These are phyloP conservation scores for Macrotyloma uniflorum DNA, from an alignment of 306 rosid species.

Conservation along the genomic window DNA sequence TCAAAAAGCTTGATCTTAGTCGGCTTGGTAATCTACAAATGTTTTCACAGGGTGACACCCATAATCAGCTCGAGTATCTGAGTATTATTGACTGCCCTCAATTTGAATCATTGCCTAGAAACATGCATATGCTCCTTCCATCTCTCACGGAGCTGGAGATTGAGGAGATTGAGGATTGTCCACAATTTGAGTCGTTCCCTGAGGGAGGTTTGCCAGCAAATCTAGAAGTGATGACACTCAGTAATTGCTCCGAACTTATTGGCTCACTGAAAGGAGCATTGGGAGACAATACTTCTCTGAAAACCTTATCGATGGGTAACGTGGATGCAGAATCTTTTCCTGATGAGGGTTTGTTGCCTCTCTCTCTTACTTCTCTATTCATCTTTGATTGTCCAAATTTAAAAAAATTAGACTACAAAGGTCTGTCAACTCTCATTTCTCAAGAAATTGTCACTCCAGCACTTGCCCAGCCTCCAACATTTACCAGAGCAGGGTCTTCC, in stretches of 20 bases:
- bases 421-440: neutral
- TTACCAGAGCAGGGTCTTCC: too few relatives aligned
- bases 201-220: neutral
- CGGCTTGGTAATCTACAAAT: neutral
- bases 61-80: neutral
- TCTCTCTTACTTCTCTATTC: neutral
- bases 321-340: neutral
- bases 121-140: neutral
- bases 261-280: neutral
- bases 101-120: neutral
- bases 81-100: neutral
- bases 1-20: neutral
- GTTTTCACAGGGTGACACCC: neutral
- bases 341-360: neutral
- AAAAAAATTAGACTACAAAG: neutral
- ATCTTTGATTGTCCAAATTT: neutral
- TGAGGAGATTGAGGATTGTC: too few relatives aligned
- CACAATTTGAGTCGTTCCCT: neutral
- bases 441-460: accelerated
- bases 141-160: neutral
- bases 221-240: too few relatives aligned
- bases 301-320: too few relatives aligned
- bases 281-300: too few relatives aligned
- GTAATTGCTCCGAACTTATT: neutral
- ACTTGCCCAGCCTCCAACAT: too few relatives aligned